These are phyloP conservation scores for Wilcoxina mikolae DNA, from an alignment of 495 filamentous ascomycete species.

Conservation along the genomic window DNA sequence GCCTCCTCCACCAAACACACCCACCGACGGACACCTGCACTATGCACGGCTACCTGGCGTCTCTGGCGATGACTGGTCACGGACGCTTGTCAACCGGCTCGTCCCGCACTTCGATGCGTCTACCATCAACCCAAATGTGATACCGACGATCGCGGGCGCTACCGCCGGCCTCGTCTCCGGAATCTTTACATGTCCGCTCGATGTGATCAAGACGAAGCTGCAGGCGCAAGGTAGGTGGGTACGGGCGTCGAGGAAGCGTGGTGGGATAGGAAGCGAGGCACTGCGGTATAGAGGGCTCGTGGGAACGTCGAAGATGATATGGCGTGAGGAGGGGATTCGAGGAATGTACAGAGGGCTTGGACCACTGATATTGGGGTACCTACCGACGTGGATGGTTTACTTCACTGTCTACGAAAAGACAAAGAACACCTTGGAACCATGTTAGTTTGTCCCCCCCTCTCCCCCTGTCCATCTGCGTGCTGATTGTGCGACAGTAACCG, in stretches of 20 bases:
- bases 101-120: background rate
- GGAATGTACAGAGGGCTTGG: slow-evolving; percentile 90
- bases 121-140: slow-evolving; percentile 10
- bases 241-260: slow-evolving; percentile 12
- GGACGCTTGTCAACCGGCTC: background rate
- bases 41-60: background rate
- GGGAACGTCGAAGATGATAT: slow-evolving; percentile 72
- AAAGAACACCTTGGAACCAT: slow-evolving; percentile 46
- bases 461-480: background rate
- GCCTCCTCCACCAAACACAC: background rate
- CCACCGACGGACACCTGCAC: background rate
- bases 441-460: slow-evolving; percentile 10
- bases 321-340: slow-evolving; percentile 69
- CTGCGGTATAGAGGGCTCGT: slow-evolving; percentile 66
- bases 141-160: slow-evolving; percentile 63
- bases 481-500: slow-evolving; percentile 11
- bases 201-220: slow-evolving; percentile 98
- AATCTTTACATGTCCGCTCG: slow-evolving; percentile 87
- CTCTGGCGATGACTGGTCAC: background rate
- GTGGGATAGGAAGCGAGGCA: slow-evolving; percentile 18
- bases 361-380: slow-evolving; percentile 84
- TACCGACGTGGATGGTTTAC: slow-evolving; percentile 97
- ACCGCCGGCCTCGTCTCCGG: slow-evolving; percentile 81
- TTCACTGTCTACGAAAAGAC: slow-evolving; percentile 86
- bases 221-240: slow-evolving; percentile 82